Base-by-base conservation (phyloP, 305 asterid genomes). In the Fraxinus ornus region DNA sequence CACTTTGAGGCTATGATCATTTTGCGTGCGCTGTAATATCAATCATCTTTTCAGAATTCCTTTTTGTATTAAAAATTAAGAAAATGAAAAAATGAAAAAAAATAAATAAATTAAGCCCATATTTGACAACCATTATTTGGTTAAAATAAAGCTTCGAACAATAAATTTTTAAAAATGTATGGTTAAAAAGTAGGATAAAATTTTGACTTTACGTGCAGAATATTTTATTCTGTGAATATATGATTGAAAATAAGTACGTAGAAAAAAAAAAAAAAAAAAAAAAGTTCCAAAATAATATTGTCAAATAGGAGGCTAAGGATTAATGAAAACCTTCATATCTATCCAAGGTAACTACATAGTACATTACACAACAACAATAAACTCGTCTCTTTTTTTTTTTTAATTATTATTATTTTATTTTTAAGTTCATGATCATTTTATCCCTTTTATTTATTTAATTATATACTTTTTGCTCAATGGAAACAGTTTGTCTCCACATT, bases 1-100 rank as follows among this genome's bases (percentile, higher is more conserved):
- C 90, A 85, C 91, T 91, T 88, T 85, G 97, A 92, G 97, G 95
- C 87, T 86, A 89, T 87, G 13, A 93, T 93, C 90, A 94, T 91
- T 84, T 81, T 76, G 15, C 76, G 66, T 85, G 89, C 77, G 90
- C 82, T 86, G 89, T 89, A 70, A 93, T 22, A 49, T 55, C 76
- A 64, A 78, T 86, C 60, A 5, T 74, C 86, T 83, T 85, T 81
- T 77, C 41, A 80, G 28, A 47, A 62, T 71, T 89, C 22, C 22
- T 1, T 52, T 17, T 52, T 52, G 9, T 4, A 52, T 52, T 52
- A 21, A 52, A 17, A 49, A 49, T 49, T 15, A 49, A 15, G 22
- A 17, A 52, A 49, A 49, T 41, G 49, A 41, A 2, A 39, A 39
- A 39, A 39, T 6, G 0, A 47, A 13, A 47, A 4, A 47, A 13